These are phyloP conservation scores for Talaromyces islandicus DNA, from an alignment of 2,329 filamentous ascomycete species.

Conservation along the genomic window DNA sequence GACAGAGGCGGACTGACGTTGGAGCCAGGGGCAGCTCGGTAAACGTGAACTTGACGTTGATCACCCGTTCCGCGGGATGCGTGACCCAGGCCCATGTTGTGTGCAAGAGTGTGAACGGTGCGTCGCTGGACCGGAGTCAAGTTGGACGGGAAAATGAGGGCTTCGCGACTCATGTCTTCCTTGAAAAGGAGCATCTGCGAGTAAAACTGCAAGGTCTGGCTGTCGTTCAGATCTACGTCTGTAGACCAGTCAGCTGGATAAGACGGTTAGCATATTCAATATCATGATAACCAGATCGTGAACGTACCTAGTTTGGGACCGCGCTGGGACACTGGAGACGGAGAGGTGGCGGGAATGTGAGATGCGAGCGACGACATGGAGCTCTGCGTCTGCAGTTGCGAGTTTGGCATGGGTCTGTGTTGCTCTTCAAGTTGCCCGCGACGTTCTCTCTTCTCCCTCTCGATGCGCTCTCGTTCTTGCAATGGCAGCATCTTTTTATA, in stretches of 20 bases:
- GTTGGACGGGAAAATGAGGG: constrained; percentile 74
- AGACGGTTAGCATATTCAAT: neutral
- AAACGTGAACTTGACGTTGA: constrained; percentile 83
- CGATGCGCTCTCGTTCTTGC: constrained; percentile 89
- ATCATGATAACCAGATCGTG: neutral
- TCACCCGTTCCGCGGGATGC: constrained; percentile 83
- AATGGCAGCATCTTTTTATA: constrained; percentile 99
- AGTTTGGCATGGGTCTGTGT: constrained; percentile 64
- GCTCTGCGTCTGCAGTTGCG: constrained; percentile 72
- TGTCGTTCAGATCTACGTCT: constrained; percentile 88
- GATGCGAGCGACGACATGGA: constrained; percentile 76
- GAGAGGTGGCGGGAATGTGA: constrained; percentile 57
- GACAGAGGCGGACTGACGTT: constrained; percentile 58
- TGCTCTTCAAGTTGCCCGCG: constrained; percentile 95
- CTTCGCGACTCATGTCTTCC: constrained; percentile 69
- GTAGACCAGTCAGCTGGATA: constrained; percentile 21
- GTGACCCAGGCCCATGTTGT: constrained; percentile 90
- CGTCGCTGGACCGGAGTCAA: constrained; percentile 79
- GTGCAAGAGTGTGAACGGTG: constrained; percentile 87
- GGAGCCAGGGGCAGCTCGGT: constrained; percentile 49
- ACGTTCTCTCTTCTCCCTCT: constrained; percentile 93
- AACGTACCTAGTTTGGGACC: constrained; percentile 32
- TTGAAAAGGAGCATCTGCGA: constrained; percentile 87
- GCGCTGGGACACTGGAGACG: constrained; percentile 60
- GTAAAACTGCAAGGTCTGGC: constrained; percentile 79